phyloP scores from a whole-genome alignment of 2,329 filamentous ascomycete genomes.

The Colletotrichum sp. region DNA sequence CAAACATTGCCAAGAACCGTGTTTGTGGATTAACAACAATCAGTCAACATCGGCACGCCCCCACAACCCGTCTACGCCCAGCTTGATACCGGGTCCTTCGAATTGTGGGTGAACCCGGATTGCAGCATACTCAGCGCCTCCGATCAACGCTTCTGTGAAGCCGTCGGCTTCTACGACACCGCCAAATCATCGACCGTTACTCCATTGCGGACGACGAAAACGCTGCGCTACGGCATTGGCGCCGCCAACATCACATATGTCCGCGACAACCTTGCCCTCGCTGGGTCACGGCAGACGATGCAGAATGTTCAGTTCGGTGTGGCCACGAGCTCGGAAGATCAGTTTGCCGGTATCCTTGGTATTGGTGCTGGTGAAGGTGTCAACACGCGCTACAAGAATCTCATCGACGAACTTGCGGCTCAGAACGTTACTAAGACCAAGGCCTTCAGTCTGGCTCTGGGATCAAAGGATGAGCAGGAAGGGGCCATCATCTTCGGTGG shows the following conservation, averaged over 20 bases:
- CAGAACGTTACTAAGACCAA: slow-evolving; percentile 63
- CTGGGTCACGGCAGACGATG: slow-evolving; percentile 39
- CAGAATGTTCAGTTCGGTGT: slow-evolving; percentile 70
- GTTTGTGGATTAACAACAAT: not conserved
- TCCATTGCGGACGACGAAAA: slow-evolving; percentile 38
- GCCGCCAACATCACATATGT: slow-evolving; percentile 56
- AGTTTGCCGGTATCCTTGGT: slow-evolving; percentile 70
- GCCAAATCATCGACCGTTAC: slow-evolving; percentile 43
- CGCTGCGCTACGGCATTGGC: slow-evolving; percentile 57
- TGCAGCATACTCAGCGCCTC: slow-evolving; percentile 50
- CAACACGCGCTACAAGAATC: slow-evolving; percentile 54
- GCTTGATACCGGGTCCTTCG: slow-evolving; percentile 65
- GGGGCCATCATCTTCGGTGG: slow-evolving; percentile 74
- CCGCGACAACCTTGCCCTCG: slow-evolving; percentile 48
- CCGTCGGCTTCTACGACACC: slow-evolving; percentile 49
- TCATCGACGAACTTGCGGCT: slow-evolving; percentile 53
- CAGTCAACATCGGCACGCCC: slow-evolving; percentile 57
- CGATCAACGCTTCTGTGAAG: slow-evolving; percentile 50
- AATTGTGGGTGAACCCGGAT: slow-evolving; percentile 68
- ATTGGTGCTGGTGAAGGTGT: slow-evolving; percentile 69
- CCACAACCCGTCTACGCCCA: slow-evolving; percentile 59
- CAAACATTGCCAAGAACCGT: not conserved
- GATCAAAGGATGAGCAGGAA: slow-evolving; percentile 62
- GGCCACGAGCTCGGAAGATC: slow-evolving; percentile 54
- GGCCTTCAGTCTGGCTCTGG: slow-evolving; percentile 70